These are phyloP conservation scores for Helminthosporium solani DNA, from an alignment of 2,329 filamentous ascomycete species.

Conservation along the genomic window DNA sequence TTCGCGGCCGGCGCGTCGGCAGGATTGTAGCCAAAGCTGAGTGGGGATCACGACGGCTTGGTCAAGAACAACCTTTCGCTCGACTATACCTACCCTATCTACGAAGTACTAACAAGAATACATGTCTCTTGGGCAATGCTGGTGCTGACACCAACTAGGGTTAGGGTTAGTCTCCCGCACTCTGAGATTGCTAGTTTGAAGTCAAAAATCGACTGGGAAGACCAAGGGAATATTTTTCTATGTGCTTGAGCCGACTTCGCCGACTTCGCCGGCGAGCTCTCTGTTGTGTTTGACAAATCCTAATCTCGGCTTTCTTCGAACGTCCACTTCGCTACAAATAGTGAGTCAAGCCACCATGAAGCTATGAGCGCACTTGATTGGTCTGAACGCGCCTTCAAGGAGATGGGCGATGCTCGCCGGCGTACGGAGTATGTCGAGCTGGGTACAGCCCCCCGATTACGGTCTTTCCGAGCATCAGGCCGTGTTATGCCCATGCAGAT, in stretches of 20 bases:
- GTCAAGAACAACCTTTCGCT: conserved; percentile 1
- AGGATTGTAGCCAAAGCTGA: not conserved
- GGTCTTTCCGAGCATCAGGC: not conserved
- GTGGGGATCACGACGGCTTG: conserved; percentile 2
- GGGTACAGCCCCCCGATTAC: not conserved
- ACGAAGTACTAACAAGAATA: not conserved
- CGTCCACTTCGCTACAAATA: conserved; percentile 1
- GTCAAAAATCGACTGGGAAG: not conserved
- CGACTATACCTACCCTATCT: conserved; percentile 4
- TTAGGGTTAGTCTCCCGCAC: conserved; percentile 7
- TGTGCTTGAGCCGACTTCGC: not conserved
- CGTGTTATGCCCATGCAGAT: not conserved
- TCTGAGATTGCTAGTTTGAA: not conserved
- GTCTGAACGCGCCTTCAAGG: not conserved
- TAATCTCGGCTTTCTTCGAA: not conserved
- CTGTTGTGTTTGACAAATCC: not conserved
- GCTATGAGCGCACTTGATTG: not conserved
- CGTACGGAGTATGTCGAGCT: too few relatives aligned
- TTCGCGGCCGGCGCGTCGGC: not conserved
- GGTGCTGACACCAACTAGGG: conserved; percentile 6
- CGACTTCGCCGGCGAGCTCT: not conserved
- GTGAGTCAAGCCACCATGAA: not conserved
- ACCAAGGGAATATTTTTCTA: not conserved
- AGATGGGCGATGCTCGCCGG: not conserved
- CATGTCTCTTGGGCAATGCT: not conserved